These are phyloP conservation scores for Pichiaceae sp. DNA, from an alignment of 1,139 yeast species.

Conservation along the genomic window DNA sequence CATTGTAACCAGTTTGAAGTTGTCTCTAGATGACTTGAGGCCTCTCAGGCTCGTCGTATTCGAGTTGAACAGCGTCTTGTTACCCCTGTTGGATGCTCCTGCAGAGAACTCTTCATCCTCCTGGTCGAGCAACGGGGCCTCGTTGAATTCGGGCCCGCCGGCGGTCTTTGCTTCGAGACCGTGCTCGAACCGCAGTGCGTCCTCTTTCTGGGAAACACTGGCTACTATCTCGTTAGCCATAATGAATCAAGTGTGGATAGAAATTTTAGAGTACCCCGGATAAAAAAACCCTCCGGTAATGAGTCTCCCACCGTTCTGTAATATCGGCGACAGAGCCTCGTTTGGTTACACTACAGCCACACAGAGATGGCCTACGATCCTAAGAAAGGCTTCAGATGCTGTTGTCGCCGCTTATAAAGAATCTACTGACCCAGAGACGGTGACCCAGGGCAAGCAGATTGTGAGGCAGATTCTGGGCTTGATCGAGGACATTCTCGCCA, in stretches of 20 bases:
- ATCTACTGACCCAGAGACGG: constrained; percentile 3
- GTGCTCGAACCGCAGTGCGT: constrained; percentile 16
- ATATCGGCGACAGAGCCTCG: constrained; percentile 62
- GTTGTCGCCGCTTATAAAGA: constrained; percentile 19
- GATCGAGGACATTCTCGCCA: constrained; percentile 30
- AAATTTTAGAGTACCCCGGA: background rate
- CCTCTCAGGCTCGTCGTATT: constrained; percentile 27
- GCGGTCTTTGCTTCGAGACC: constrained; percentile 12
- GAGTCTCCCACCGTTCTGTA: constrained; percentile 26
- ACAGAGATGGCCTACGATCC: constrained; percentile 81
- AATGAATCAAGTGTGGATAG: background rate
- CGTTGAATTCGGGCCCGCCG: constrained; percentile 3
- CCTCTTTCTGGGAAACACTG: constrained; percentile 8
- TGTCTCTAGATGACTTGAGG: constrained; percentile 17
- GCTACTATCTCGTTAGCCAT: background rate
- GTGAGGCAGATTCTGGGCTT: constrained; percentile 31
- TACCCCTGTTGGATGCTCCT: constrained; percentile 43
- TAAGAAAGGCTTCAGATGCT: constrained; percentile 62
- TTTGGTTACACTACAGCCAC: constrained; percentile 78
- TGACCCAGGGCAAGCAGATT: constrained; percentile 18
- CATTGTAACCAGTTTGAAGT: constrained; percentile 21
- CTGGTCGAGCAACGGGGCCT: constrained; percentile 1
- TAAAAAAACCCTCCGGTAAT: too few species aligned
- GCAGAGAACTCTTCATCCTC: constrained; percentile 8
- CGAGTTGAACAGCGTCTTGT: constrained; percentile 39